Conservation (phyloP, 2,329 filamentous ascomycete species). For the Grosmannia huntii region DNA sequence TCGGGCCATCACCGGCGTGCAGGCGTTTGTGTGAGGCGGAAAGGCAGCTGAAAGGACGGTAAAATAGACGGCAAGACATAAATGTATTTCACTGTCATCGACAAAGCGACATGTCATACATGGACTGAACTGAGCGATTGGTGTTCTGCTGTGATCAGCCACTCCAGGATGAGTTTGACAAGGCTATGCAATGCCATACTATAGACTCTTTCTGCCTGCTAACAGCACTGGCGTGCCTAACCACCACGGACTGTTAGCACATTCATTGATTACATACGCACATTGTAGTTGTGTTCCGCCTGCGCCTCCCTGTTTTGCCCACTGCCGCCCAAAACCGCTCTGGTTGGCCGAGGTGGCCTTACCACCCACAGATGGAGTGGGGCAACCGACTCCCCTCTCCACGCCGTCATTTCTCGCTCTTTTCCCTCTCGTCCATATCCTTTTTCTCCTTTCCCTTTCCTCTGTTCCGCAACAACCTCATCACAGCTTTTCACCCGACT, state of each 20-base stretch:
- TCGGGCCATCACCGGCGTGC: constrained; percentile 47
- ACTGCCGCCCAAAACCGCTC: not conserved
- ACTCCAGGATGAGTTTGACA: too few relatives aligned
- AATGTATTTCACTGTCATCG: not conserved
- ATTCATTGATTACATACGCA: not conserved
- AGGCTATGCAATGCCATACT: not conserved
- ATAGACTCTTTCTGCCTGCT: too few relatives aligned
- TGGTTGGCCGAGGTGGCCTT: not conserved
- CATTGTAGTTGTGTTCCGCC: too few relatives aligned
- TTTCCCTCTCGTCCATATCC: constrained; percentile 1
- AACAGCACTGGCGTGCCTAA: not conserved
- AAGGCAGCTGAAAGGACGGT: too few relatives aligned
- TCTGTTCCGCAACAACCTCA: not conserved
- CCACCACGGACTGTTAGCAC: not conserved
- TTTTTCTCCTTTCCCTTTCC: not conserved
- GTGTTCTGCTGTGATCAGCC: too few relatives aligned
- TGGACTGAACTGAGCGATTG: too few relatives aligned
- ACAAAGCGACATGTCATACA: not conserved
- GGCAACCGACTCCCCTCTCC: not conserved
- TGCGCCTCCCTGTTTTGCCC: not conserved
- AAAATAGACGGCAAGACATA: too few relatives aligned
- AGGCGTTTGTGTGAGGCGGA: constrained; percentile 59
- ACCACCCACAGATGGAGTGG: not conserved
- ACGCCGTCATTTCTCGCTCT: not conserved
- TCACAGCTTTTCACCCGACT: not conserved